A percentile compares a stretch with the other conserved stretches of the same genome.
Evolutionary conservation across 1,284 basidiomycete species (phyloP).

Genomic region (Ceratobasidium sp.): DNA sequence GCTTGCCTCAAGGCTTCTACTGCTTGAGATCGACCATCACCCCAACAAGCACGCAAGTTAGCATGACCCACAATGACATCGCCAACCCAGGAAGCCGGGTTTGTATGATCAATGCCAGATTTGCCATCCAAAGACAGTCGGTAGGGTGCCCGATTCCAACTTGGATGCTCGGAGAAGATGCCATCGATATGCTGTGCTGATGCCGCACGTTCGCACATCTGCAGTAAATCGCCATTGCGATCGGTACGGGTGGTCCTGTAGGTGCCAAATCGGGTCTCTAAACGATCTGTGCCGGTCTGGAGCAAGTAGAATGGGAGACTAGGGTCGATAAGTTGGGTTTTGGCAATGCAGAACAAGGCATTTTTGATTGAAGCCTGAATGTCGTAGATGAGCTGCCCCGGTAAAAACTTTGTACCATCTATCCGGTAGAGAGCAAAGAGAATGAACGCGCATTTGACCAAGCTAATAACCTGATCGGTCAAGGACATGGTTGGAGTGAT

Average conservation of each 20-base stretch:
- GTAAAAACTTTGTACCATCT: slow-evolving; percentile 49
- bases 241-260: slow-evolving; percentile 43
- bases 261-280: slow-evolving; percentile 52
- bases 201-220: slow-evolving; percentile 6
- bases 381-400: slow-evolving; percentile 52
- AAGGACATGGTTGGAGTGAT: slow-evolving; percentile 5
- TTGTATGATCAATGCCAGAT: slow-evolving; percentile 49
- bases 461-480: background rate
- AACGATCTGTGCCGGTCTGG: slow-evolving; percentile 50
- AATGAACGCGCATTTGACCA: slow-evolving; percentile 1
- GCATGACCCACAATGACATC: slow-evolving; percentile 44
- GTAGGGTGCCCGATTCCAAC: slow-evolving; percentile 23
- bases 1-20: background rate
- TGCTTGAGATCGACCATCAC: slow-evolving; percentile 25
- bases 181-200: slow-evolving; percentile 5
- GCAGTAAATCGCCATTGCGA: slow-evolving; percentile 9
- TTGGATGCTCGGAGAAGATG: slow-evolving; percentile 11
- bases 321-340: slow-evolving; percentile 51
- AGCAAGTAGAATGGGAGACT: slow-evolving; percentile 49
- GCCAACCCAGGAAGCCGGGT: slow-evolving; percentile 49
- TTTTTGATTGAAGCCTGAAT: slow-evolving; percentile 53
- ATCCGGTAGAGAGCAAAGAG: slow-evolving; percentile 23
- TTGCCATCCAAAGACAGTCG: slow-evolving; percentile 2
- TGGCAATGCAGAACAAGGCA: slow-evolving; percentile 51
- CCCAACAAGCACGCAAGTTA: slow-evolving; percentile 23